phyloP scores from a whole-genome alignment of 352 stramenopile genomes.

The Globisporangium yorkense region DNA sequence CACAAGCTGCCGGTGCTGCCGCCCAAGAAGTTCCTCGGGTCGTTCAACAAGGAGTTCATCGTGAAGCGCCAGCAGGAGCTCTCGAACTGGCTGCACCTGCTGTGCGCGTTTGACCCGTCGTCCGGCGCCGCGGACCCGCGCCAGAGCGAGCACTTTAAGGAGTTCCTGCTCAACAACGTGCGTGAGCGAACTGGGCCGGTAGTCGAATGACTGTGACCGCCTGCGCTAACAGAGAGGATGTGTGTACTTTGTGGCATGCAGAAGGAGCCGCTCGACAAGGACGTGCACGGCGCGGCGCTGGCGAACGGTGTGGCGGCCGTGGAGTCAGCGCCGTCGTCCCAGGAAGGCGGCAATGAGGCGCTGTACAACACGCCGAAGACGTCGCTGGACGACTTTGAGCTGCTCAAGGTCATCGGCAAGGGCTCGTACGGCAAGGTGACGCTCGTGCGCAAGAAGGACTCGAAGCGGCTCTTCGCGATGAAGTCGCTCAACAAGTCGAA shows the following conservation, averaged over 20 bases:
- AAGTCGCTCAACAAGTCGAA: constrained; percentile 90
- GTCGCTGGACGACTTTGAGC: constrained; percentile 89
- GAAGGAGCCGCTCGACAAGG: constrained; percentile 75
- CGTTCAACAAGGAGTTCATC: constrained; percentile 89
- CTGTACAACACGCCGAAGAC: constrained; percentile 88
- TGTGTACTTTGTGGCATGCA: constrained; percentile 6
- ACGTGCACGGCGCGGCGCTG: constrained; percentile 26
- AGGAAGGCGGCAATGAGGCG: constrained; percentile 30
- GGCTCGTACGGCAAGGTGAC: constrained; percentile 91
- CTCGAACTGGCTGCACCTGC: constrained; percentile 79
- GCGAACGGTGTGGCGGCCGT: constrained; percentile 4
- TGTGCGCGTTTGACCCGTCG: constrained; percentile 67
- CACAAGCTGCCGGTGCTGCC: constrained; percentile 76
- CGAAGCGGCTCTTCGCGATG: constrained; percentile 75
- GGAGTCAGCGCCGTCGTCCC: constrained; percentile 7
- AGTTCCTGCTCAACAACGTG: constrained; percentile 81
- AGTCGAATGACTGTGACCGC: not conserved
- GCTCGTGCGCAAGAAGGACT: constrained; percentile 81
- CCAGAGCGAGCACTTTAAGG: constrained; percentile 63
- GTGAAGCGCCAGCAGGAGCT: constrained; percentile 86
- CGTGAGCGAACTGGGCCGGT: not conserved
- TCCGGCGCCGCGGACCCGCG: constrained; percentile 59
- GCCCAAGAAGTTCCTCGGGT: constrained; percentile 87
- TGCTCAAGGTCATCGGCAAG: constrained; percentile 91
- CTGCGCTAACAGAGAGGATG: not conserved